A percentile compares a stretch with the other conserved stretches of the same genome.
These are phyloP conservation scores for Starmerella bacillaris DNA, from an alignment of 805 yeast species.

Conservation along the genomic window DNA sequence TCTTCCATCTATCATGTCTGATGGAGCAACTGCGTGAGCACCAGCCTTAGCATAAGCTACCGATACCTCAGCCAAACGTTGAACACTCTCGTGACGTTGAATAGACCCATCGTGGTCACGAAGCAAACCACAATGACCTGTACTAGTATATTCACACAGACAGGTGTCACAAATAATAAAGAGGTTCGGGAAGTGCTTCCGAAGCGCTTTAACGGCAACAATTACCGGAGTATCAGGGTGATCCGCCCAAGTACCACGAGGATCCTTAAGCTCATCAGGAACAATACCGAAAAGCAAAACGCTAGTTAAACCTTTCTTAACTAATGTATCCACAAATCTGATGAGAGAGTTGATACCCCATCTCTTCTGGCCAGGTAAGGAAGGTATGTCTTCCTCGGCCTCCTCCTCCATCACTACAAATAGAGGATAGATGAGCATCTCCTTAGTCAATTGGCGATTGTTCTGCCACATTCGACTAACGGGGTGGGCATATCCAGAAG, in stretches of 20 bases:
- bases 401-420: conserved; percentile 69
- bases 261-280: conserved; percentile 58
- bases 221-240: conserved; percentile 95
- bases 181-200: conserved; percentile 53
- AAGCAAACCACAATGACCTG: conserved; percentile 94
- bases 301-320: conserved; percentile 63
- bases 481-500: conserved; percentile 91
- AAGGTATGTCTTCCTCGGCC: conserved; percentile 53
- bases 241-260: conserved; percentile 75
- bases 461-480: conserved; percentile 80
- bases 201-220: conserved; percentile 48
- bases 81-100: conserved; percentile 54
- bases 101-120: conserved; percentile 68
- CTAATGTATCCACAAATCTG: conserved; percentile 50
- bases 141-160: conserved; percentile 86
- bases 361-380: conserved; percentile 77
- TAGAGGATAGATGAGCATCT: conserved; percentile 82
- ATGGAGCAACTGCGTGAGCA: conserved; percentile 88
- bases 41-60: conserved; percentile 92
- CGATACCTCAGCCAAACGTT: conserved; percentile 83
- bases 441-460: conserved; percentile 64
- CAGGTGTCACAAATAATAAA: conserved; percentile 90
- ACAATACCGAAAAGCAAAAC: conserved; percentile 86
- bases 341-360: conserved; percentile 66
- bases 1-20: conserved; percentile 96